phyloP scores from a whole-genome alignment of 1,284 basidiomycete genomes.

The Moesziomyces sp. region DNA sequence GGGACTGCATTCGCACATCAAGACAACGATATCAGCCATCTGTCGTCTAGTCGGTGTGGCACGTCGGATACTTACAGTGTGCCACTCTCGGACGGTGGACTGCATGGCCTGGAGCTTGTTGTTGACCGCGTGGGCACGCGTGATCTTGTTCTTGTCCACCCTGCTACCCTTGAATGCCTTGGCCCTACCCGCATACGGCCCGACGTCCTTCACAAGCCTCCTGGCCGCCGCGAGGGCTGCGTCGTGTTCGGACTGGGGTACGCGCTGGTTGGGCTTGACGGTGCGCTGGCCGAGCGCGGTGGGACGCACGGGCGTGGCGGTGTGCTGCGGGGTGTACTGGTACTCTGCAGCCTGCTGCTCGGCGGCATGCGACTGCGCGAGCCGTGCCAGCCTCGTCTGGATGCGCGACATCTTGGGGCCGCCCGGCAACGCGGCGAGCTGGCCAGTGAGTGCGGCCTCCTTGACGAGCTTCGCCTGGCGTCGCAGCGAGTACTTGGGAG shows the following conservation, averaged over 20 bases:
- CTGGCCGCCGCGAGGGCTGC: conserved; percentile 31
- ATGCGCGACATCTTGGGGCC: conserved; percentile 31
- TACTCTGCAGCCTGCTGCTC: conserved; percentile 19
- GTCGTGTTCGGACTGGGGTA: conserved; percentile 10
- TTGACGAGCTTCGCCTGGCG: conserved; percentile 51
- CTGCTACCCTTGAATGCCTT: conserved; percentile 55
- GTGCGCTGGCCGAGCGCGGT: conserved; percentile 3
- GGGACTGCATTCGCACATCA: not conserved
- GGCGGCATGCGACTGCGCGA: conserved; percentile 23
- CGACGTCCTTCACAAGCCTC: conserved; percentile 18
- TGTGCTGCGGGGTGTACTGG: conserved; percentile 16
- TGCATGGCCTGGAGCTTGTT: conserved; percentile 40
- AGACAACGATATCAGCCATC: not conserved
- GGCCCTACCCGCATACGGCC: conserved; percentile 51
- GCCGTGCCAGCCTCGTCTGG: conserved; percentile 18
- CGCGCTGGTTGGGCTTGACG: conserved; percentile 18
- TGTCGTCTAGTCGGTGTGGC: too few species aligned
- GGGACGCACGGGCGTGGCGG: not conserved
- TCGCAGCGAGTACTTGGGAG: conserved; percentile 47
- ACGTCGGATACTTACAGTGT: conserved; percentile 23
- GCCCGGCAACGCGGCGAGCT: conserved; percentile 20
- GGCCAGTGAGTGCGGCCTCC: conserved; percentile 24
- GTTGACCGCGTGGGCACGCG: conserved; percentile 23
- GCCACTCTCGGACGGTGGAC: conserved; percentile 46
- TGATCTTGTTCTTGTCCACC: conserved; percentile 37